phyloP scores from a whole-genome alignment of 345 rosid genomes.

The Brassica rapa region DNA sequence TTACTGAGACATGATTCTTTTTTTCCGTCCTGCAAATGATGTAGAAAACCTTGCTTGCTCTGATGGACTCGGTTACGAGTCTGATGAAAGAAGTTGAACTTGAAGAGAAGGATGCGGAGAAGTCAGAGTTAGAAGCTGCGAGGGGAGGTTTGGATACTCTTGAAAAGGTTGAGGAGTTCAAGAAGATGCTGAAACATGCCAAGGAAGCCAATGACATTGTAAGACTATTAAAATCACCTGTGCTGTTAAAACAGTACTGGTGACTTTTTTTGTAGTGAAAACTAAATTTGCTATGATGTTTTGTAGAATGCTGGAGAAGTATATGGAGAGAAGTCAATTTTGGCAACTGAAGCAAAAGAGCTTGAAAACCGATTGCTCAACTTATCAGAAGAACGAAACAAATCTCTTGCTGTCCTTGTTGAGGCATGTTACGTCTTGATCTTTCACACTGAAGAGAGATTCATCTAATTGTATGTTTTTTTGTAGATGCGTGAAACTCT shows the following conservation, averaged over 20 bases:
- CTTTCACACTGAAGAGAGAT: constrained; percentile 1
- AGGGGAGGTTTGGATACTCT: constrained; percentile 60
- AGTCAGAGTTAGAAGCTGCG: constrained; percentile 68
- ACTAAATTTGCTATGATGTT: constrained; percentile 7
- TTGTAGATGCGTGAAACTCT: constrained; percentile 67
- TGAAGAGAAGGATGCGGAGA: constrained; percentile 63
- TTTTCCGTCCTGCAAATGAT: too few relatives aligned
- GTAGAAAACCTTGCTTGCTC: constrained; percentile 68
- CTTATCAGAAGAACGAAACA: constrained; percentile 74
- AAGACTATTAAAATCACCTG: constrained; percentile 20
- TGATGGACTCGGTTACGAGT: constrained; percentile 63
- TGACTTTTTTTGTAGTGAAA: background rate
- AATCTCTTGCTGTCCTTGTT: constrained; percentile 64
- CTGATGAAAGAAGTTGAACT: constrained; percentile 73
- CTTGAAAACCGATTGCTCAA: constrained; percentile 68
- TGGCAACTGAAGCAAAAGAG: constrained; percentile 79
- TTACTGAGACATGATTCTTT: constrained; percentile 9
- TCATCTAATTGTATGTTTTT: background rate
- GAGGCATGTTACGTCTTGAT: constrained; percentile 50
- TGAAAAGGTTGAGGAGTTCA: constrained; percentile 60
- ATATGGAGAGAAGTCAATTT: constrained; percentile 80
- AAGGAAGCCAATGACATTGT: constrained; percentile 86
- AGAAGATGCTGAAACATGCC: constrained; percentile 60
- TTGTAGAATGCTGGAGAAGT: constrained; percentile 92
- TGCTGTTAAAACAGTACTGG: too few relatives aligned